Percentiles rank a stretch among this genome's conserved stretches.
These are phyloP conservation scores for Colletotrichum horii DNA, from an alignment of 2,329 filamentous ascomycete species.

Conservation along the genomic window DNA sequence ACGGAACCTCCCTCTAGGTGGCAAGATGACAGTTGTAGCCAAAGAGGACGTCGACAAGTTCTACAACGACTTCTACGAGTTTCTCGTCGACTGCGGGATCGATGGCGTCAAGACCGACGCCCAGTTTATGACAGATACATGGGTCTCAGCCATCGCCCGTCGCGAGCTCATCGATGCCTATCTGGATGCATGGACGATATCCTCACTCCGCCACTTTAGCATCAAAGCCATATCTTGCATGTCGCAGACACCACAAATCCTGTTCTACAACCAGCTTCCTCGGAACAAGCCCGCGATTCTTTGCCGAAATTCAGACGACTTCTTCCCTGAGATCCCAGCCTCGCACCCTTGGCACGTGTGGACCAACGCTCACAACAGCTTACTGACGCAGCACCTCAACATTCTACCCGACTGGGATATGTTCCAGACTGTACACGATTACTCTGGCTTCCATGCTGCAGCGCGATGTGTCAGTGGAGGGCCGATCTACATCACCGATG, in stretches of 20 bases:
- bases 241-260: conserved; percentile 84
- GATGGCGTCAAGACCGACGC: conserved; percentile 93
- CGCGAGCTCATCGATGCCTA: conserved; percentile 75
- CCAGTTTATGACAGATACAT: conserved; percentile 86
- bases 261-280: conserved; percentile 85
- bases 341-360: conserved; percentile 97
- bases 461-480: conserved; percentile 89
- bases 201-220: conserved; percentile 78
- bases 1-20: conserved; percentile 57
- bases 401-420: conserved; percentile 83
- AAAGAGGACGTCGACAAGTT: conserved; percentile 76
- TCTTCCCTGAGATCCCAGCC: conserved; percentile 81
- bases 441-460: conserved; percentile 85
- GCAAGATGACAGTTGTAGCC: conserved; percentile 75
- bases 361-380: conserved; percentile 86
- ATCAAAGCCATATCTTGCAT: conserved; percentile 89
- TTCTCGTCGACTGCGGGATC: conserved; percentile 75
- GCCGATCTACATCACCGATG: conserved; percentile 93
- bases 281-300: conserved; percentile 76
- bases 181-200: conserved; percentile 84
- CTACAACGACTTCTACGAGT: conserved; percentile 91
- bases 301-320: conserved; percentile 88
- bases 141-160: conserved; percentile 72
- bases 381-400: conserved; percentile 85
- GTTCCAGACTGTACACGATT: conserved; percentile 70